Percentiles rank a stretch among this genome's conserved stretches.
Evolutionary conservation across 345 rosid species (phyloP).

Genomic region (rapeseed (Brassica napus)): DNA sequence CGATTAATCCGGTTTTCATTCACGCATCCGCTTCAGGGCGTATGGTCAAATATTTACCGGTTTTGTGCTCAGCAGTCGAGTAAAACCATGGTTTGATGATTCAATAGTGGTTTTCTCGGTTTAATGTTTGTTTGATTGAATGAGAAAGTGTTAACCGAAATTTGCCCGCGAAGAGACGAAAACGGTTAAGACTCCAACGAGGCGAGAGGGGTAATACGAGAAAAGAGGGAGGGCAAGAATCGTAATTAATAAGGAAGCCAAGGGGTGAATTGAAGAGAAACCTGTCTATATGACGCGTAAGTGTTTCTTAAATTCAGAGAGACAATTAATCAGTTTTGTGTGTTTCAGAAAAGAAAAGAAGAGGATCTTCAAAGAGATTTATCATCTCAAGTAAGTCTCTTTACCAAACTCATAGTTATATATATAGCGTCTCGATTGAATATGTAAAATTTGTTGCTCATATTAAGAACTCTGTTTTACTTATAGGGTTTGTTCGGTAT

Average conservation of each 20-base stretch:
- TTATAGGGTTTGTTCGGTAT: conserved; percentile 17
- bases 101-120: not conserved
- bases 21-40: not conserved
- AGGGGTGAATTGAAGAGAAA: conserved; percentile 17
- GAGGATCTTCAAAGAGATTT: conserved; percentile 10
- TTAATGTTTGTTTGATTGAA: not conserved
- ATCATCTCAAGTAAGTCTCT: conserved; percentile 32
- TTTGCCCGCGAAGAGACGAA: not conserved
- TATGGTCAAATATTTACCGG: not conserved
- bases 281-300: conserved; percentile 34
- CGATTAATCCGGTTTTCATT: conserved; percentile 4
- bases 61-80: not conserved
- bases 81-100: not conserved
- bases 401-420: not conserved
- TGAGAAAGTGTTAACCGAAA: conserved; percentile 8
- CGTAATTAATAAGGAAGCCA: conserved; percentile 1
- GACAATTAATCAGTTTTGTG: conserved; percentile 39
- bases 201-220: conserved; percentile 35
- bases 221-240: conserved; percentile 23
- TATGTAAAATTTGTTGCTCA: not conserved
- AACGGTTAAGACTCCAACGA: conserved; percentile 38
- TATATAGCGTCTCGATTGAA: not conserved
- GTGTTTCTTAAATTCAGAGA: conserved; percentile 39
- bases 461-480: conserved; percentile 25
- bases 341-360: conserved; percentile 29